phyloP scores from a whole-genome alignment of 805 yeast genomes.

The Nakazawaea wyomingensis region DNA sequence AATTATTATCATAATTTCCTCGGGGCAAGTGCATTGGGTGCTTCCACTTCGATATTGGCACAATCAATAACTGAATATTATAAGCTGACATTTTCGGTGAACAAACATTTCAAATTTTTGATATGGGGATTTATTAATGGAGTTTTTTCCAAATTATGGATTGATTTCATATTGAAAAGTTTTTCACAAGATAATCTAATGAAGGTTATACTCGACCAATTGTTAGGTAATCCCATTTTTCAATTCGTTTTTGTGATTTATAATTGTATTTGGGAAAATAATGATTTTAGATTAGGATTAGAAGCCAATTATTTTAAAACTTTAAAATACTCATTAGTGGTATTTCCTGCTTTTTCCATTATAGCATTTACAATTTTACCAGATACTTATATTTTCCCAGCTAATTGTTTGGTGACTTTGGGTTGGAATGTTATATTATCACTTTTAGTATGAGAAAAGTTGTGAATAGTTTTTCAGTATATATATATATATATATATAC shows the following conservation, averaged over 20 bases:
- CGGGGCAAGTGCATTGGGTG: conserved; percentile 23
- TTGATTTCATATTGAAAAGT: conserved; percentile 35
- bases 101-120: conserved; percentile 39
- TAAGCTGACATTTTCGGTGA: conserved; percentile 18
- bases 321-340: conserved; percentile 46
- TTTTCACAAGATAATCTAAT: conserved; percentile 29
- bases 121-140: conserved; percentile 63
- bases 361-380: conserved; percentile 45
- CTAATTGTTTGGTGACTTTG: conserved; percentile 51
- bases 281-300: conserved; percentile 26
- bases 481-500: no score
- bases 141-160: conserved; percentile 41
- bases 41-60: conserved; percentile 24
- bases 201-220: conserved; percentile 48
- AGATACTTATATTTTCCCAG: conserved; percentile 47
- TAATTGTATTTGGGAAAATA: conserved; percentile 52
- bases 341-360: conserved; percentile 57
- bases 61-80: conserved; percentile 25
- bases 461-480: not conserved
- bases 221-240: conserved; percentile 48
- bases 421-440: conserved; percentile 53
- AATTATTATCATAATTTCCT: conserved; percentile 21
- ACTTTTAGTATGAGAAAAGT: conserved; percentile 19
- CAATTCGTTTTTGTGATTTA: conserved; percentile 46
- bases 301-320: conserved; percentile 39